phyloP scores from a whole-genome alignment of 805 yeast genomes.

The Starmerella potacharoeniae region DNA sequence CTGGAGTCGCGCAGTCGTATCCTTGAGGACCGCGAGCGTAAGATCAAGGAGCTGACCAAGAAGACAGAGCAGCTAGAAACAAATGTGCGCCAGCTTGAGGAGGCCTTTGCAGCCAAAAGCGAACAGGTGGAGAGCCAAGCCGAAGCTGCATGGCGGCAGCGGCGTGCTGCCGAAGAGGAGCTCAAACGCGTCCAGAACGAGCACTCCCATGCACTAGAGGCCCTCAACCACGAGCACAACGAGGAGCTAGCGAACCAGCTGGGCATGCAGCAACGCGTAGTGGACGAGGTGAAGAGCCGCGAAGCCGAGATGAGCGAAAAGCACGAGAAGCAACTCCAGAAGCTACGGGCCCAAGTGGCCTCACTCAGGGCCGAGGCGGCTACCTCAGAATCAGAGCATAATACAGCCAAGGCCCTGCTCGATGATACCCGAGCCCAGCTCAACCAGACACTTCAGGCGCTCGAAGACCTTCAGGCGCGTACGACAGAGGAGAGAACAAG shows the following conservation, averaged over 20 bases:
- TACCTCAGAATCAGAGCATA: neutral
- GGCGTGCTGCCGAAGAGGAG: neutral
- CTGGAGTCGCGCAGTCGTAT: neutral
- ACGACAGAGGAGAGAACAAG: neutral
- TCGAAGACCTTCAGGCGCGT: neutral
- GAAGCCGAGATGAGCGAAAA: neutral
- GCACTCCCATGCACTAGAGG: neutral
- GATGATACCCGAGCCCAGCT: slow-evolving; percentile 1
- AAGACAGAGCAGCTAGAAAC: neutral
- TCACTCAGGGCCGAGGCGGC: neutral
- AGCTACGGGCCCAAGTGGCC: slow-evolving; percentile 1
- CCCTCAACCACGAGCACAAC: neutral
- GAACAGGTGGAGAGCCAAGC: neutral
- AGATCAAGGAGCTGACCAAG: neutral
- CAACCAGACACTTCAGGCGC: neutral
- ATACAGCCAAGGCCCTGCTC: neutral
- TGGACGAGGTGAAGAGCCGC: neutral
- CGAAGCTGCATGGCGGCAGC: slow-evolving; percentile 1
- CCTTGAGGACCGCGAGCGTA: neutral
- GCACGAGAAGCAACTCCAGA: neutral
- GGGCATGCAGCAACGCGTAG: neutral
- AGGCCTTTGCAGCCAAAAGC: neutral
- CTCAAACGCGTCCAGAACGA: neutral
- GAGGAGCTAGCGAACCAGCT: neutral
- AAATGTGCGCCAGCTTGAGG: neutral